Evolutionary conservation across 2,329 filamentous ascomycete species (phyloP).

Genomic region (Trichoderma pleuroti): DNA sequence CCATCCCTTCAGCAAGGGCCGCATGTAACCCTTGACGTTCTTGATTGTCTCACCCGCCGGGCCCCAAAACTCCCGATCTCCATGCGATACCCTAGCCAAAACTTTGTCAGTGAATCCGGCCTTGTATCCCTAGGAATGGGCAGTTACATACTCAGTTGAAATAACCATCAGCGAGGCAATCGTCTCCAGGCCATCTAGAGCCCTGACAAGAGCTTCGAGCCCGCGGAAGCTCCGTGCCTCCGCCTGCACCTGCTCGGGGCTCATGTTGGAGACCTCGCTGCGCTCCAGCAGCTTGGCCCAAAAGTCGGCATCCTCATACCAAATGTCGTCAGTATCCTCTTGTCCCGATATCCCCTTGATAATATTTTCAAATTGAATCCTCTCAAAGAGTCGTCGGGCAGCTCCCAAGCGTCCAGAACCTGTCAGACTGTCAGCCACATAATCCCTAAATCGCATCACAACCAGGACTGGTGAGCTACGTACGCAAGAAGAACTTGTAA

Average conservation of each 20-base stretch:
- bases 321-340: conserved; percentile 36
- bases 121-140: background rate
- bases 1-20: conserved; percentile 63
- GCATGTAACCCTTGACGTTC: conserved; percentile 53
- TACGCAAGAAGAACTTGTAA: conserved; percentile 83
- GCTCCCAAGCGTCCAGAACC: conserved; percentile 51
- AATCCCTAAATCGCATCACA: background rate
- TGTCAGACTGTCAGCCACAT: conserved; percentile 25
- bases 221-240: conserved; percentile 64
- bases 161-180: conserved; percentile 56
- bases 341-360: conserved; percentile 41
- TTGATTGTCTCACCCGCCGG: conserved; percentile 54
- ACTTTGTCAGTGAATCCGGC: background rate
- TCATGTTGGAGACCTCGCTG: conserved; percentile 36
- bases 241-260: conserved; percentile 43
- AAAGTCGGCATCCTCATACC: conserved; percentile 40
- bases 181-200: conserved; percentile 65
- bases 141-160: conserved; percentile 46
- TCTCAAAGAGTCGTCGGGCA: conserved; percentile 50
- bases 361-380: conserved; percentile 49
- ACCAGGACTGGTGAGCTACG: conserved; percentile 37
- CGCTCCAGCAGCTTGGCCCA: conserved; percentile 38
- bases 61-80: conserved; percentile 48
- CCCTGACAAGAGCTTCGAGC: conserved; percentile 63
- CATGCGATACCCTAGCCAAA: background rate